Evolutionary conservation across 2,329 filamentous ascomycete species (phyloP).

Genomic region (Alternaria conjuncta): DNA sequence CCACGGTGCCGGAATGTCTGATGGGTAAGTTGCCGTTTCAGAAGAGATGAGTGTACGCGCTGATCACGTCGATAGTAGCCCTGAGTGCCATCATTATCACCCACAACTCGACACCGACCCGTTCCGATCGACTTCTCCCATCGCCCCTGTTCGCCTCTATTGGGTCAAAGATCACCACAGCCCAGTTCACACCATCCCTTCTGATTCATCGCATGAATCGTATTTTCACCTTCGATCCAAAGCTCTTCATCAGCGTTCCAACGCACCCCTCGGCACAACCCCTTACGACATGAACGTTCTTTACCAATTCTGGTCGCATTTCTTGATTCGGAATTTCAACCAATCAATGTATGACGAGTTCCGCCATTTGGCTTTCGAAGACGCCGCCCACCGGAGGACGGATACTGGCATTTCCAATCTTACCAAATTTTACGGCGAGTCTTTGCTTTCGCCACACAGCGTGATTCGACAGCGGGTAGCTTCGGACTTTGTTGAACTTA

Average conservation of each 20-base stretch:
- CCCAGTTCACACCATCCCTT: conserved; percentile 52
- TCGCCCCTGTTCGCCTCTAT: conserved; percentile 47
- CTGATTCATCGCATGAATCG: conserved; percentile 56
- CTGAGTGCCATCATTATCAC: conserved; percentile 25
- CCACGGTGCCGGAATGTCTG: conserved; percentile 43
- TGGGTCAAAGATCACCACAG: conserved; percentile 59
- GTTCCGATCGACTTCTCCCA: conserved; percentile 21
- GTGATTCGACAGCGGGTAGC: conserved; percentile 61
- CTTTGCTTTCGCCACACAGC: conserved; percentile 57
- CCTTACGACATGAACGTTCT: conserved; percentile 69
- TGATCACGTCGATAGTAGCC: conserved; percentile 29
- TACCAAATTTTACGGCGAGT: conserved; percentile 69
- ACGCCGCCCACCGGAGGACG: conserved; percentile 60
- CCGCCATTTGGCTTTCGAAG: conserved; percentile 69
- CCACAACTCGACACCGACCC: conserved; percentile 27
- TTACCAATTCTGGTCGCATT: conserved; percentile 78
- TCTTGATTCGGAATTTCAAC: conserved; percentile 76
- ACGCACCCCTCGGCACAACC: conserved; percentile 52
- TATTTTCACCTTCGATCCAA: conserved; percentile 58
- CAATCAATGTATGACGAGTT: conserved; percentile 78
- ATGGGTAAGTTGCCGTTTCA: conserved; percentile 32
- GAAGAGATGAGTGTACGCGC: not conserved
- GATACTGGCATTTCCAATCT: conserved; percentile 67
- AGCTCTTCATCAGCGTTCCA: conserved; percentile 58
- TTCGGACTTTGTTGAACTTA: conserved; percentile 62